A percentile compares a stretch with the other conserved stretches of the same genome.
Conservation (phyloP, 306 rosid species). For the Carpinus viminea region DNA sequence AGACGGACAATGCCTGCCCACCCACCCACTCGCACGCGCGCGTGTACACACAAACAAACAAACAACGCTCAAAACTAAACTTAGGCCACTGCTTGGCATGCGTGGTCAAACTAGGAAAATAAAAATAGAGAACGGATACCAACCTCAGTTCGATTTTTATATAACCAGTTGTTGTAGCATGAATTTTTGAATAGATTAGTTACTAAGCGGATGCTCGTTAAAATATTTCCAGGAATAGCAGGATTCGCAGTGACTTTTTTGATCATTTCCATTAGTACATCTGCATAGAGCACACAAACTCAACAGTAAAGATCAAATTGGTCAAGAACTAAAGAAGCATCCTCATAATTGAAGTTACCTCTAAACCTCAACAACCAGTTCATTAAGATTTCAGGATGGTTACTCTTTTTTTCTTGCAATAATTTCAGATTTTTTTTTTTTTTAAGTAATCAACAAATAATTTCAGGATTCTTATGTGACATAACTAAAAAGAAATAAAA, state of each 20-base stretch:
- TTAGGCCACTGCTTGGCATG: neutral
- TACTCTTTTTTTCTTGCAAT: neutral
- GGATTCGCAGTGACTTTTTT: slow-evolving; percentile 57
- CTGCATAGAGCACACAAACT: slow-evolving; percentile 41
- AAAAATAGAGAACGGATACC: slow-evolving; percentile 25
- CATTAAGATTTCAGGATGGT: neutral
- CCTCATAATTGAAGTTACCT: neutral
- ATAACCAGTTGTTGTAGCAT: slow-evolving; percentile 65
- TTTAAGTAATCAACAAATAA: neutral
- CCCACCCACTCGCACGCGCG: neutral
- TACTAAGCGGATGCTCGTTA: slow-evolving; percentile 80
- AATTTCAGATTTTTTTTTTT: no score
- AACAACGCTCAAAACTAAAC: neutral
- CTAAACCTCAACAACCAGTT: slow-evolving; percentile 1
- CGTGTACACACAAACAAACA: neutral
- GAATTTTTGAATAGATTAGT: slow-evolving; percentile 81
- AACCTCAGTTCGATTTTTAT: slow-evolving; percentile 76
- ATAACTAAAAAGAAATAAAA: slow-evolving; percentile 19
- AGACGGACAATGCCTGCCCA: neutral
- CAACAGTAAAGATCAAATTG: slow-evolving; percentile 25
- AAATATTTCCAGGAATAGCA: slow-evolving; percentile 69
- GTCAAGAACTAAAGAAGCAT: slow-evolving; percentile 5
- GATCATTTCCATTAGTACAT: slow-evolving; percentile 55
- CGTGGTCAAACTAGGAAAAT: neutral
- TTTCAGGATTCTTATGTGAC: neutral